phyloP scores from a whole-genome alignment of 176 grass and related monocot species.

The Pharus latifolius region DNA sequence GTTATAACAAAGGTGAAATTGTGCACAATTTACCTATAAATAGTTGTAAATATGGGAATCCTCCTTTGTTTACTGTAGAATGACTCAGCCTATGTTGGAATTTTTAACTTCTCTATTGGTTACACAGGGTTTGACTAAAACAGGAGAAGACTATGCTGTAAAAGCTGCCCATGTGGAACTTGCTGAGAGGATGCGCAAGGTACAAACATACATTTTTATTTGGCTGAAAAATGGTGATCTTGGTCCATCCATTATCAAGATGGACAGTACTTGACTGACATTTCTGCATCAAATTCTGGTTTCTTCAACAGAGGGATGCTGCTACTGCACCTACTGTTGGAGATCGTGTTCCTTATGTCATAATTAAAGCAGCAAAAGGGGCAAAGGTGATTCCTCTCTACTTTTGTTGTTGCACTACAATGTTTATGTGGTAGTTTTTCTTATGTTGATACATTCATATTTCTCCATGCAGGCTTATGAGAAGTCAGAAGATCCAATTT shows the following conservation, averaged over 20 bases:
- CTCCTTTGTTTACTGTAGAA: not conserved
- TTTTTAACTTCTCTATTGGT: constrained; percentile 5
- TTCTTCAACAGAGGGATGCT: constrained; percentile 78
- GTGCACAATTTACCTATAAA: not conserved
- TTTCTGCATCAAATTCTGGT: constrained; percentile 18
- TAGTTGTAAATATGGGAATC: not conserved
- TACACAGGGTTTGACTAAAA: constrained; percentile 94
- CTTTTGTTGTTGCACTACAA: not conserved
- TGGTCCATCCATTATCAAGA: not conserved
- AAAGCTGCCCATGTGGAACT: constrained; percentile 98
- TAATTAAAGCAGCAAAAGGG: constrained; percentile 95
- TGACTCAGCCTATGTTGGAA: not conserved
- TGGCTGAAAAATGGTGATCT: not conserved
- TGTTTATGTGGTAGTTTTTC: not conserved
- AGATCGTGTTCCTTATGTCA: constrained; percentile 95
- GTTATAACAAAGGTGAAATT: constrained; percentile 91
- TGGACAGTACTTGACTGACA: not conserved
- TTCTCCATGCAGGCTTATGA: constrained; percentile 77
- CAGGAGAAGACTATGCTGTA: constrained; percentile 95
- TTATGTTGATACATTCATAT: constrained; percentile 18
- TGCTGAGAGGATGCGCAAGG: constrained; percentile 98
- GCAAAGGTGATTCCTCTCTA: constrained; percentile 57
- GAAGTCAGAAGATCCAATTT: constrained; percentile 97
- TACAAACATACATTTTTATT: constrained; percentile 20
- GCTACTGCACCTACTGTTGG: constrained; percentile 96